Percentiles rank a stretch among this genome's conserved stretches.
phyloP scores from a whole-genome alignment of 129 eudicot species.

The Chrysanthemum makinoi region DNA sequence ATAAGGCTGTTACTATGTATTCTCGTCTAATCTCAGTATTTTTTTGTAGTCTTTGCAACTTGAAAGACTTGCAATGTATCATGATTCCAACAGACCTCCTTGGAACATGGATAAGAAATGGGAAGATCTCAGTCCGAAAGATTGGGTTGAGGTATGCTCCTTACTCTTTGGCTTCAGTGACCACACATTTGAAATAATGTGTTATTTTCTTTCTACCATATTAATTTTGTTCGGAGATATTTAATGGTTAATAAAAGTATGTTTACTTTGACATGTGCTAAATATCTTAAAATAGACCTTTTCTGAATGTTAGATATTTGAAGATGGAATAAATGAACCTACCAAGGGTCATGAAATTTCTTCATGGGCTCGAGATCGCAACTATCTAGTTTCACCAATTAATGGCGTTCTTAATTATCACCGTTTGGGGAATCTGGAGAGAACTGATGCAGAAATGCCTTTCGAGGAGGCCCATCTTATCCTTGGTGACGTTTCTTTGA shows the following conservation, averaged over 20 bases:
- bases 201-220: neutral
- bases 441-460: constrained; percentile 71
- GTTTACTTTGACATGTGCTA: constrained; percentile 18
- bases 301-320: constrained; percentile 59
- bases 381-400: constrained; percentile 84
- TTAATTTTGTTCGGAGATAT: neutral
- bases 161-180: constrained; percentile 5
- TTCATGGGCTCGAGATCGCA: constrained; percentile 70
- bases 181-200: neutral
- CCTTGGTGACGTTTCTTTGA: constrained; percentile 72
- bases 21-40: constrained; percentile 12
- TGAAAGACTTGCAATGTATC: constrained; percentile 97
- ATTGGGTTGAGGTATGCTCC: constrained; percentile 88
- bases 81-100: constrained; percentile 83
- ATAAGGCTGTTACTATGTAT: neutral
- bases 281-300: constrained; percentile 12
- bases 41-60: constrained; percentile 85
- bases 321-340: constrained; percentile 88
- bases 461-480: constrained; percentile 87
- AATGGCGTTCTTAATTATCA: constrained; percentile 89
- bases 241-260: constrained; percentile 13
- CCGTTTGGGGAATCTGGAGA: constrained; percentile 81
- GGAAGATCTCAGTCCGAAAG: constrained; percentile 86
- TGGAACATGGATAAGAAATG: constrained; percentile 79
- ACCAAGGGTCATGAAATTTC: constrained; percentile 38